Evolutionary conservation across 163 green algal genomes (phyloP).

Genomic region (Chlamydomonas reinhardtii): DNA sequence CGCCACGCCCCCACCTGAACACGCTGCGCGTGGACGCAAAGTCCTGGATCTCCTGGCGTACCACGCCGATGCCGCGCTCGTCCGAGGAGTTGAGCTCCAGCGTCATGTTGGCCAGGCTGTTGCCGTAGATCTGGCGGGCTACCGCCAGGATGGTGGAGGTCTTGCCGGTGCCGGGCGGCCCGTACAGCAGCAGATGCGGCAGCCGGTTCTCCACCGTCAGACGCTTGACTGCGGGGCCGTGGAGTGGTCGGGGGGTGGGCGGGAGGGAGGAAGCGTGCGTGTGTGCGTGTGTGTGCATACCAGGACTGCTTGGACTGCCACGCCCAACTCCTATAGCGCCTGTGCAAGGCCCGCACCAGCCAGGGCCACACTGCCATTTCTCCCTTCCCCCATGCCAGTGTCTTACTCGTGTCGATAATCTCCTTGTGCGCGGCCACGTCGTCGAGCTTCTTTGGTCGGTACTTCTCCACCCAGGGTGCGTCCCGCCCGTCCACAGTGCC

Average conservation of each 20-base stretch:
- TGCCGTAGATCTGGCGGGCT: constrained; percentile 93
- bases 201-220: constrained; percentile 93
- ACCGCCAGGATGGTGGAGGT: constrained; percentile 95
- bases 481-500: constrained; percentile 42
- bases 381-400: too few relatives aligned
- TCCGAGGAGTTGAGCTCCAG: constrained; percentile 99
- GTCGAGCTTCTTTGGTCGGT: constrained; percentile 92
- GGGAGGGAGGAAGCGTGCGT: neutral
- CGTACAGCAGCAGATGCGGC: constrained; percentile 99
- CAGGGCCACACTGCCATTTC: too few relatives aligned
- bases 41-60: constrained; percentile 97
- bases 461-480: constrained; percentile 96
- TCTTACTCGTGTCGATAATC: constrained; percentile 97
- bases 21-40: constrained; percentile 93
- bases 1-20: constrained; percentile 69
- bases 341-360: too few relatives aligned
- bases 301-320: too few relatives aligned
- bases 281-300: neutral
- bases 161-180: constrained; percentile 98
- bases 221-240: constrained; percentile 84
- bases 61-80: constrained; percentile 95
- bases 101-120: constrained; percentile 88
- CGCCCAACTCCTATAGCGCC: too few relatives aligned
- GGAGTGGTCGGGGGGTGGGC: neutral
- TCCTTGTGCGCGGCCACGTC: constrained; percentile 97